These are phyloP conservation scores for Claviceps cyperi DNA, from an alignment of 2,329 filamentous ascomycete genomes.

Conservation along the genomic window DNA sequence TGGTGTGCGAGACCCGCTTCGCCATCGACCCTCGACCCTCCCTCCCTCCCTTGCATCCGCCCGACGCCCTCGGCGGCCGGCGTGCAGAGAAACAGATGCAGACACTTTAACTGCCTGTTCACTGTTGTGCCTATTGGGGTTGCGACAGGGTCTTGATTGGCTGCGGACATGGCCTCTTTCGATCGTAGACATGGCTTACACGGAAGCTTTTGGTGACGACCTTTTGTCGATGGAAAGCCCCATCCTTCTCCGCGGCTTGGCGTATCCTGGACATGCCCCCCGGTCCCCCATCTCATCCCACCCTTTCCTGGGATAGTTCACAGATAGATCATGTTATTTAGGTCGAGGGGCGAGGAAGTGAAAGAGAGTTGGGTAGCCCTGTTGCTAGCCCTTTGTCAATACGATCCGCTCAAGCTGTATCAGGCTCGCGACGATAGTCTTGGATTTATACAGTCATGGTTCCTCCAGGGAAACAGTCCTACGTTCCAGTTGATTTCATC, in stretches of 20 bases:
- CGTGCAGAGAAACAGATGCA: constrained; percentile 9
- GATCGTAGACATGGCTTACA: constrained; percentile 11
- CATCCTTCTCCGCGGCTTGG: constrained; percentile 1
- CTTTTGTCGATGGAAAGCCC: constrained; percentile 4
- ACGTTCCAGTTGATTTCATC: constrained; percentile 24
- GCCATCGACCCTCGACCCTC: constrained; percentile 13
- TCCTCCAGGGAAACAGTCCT: constrained; percentile 16
- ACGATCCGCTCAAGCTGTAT: constrained; percentile 16
- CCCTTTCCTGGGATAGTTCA: constrained; percentile 11
- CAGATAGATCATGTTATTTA: constrained; percentile 21
- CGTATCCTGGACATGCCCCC: constrained; percentile 2
- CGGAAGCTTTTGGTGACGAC: constrained; percentile 11
- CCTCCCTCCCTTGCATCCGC: constrained; percentile 23
- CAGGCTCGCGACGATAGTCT: constrained; percentile 19
- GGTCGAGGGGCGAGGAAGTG: constrained; percentile 14
- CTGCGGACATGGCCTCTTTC: constrained; percentile 8
- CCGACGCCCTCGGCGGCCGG: constrained; percentile 15
- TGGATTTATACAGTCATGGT: constrained; percentile 23
- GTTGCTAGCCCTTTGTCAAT: constrained; percentile 18
- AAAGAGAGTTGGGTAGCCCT: constrained; percentile 12
- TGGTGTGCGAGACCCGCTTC: constrained; percentile 15
- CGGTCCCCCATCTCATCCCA: constrained; percentile 8
- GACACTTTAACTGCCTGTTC: constrained; percentile 15
- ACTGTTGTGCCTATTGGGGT: constrained; percentile 15
- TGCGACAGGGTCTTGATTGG: constrained; percentile 15